Evolutionary conservation across 305 asterid genomes (phyloP), one percentile per base, ranked within the genome.

Genomic region (Solanum aculeatissimum): DNA sequence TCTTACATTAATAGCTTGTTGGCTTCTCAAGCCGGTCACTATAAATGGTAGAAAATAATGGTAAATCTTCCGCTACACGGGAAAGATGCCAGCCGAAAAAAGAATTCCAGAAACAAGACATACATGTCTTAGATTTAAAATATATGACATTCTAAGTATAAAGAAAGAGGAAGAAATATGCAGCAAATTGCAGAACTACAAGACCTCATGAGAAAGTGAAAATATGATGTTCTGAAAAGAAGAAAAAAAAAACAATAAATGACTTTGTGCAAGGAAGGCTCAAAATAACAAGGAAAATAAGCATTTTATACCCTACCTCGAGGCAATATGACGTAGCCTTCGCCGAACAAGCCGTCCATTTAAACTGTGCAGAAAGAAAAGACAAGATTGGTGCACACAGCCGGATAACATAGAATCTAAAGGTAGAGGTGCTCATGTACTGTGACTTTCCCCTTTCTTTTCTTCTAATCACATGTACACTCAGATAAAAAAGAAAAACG

Each of bases 311-410:
- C 55, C 65, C 90, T 90, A 95, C 99, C 98, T 93, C 89, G 87
- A 91, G 79, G 99, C 98, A 21, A 97, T 80, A 87, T 95, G 98
- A 4, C 98, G 92, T 63, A 95, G 87, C 89, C 98, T 95, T 91
- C 97, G 90, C 68, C 98, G 98, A 79, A 95, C 99, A 80, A 94
- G 95, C 55, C 93, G 90, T 47, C 93, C 94, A 90, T 93, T 92
- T 87, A 97, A 90, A 88, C 99, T 95, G 95, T 69, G 81, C 54
- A 29, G 82, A 78, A 53, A 27, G 62, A 78, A 23, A 78, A 78
- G 32, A 78, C 32, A 49, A 27, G 19, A 51, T 78, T 78, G 66
- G 29, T 51, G 19, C 66, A 51, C 29, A 78, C 66, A 53, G 47
- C 32, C 18, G 6, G 47, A 78, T 51, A 78, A 78, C 47, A 78